These are phyloP conservation scores for Calonectria hongkongensis DNA, from an alignment of 2,329 filamentous ascomycete genomes.

Conservation along the genomic window DNA sequence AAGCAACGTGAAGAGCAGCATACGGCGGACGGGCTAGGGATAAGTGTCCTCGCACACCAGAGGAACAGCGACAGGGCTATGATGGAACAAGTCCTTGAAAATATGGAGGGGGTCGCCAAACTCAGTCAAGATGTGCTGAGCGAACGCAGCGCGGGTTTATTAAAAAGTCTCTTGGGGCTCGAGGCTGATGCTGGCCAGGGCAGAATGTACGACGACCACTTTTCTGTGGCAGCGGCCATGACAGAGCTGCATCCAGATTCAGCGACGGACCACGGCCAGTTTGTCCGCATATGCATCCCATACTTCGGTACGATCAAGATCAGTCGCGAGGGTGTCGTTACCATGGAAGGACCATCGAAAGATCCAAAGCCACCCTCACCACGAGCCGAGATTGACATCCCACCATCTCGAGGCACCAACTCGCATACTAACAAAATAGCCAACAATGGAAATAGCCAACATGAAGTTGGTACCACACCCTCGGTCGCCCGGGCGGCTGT, in stretches of 20 bases:
- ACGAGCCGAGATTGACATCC: neutral
- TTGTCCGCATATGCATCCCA: slow-evolving; percentile 26
- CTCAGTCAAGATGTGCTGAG: slow-evolving; percentile 19
- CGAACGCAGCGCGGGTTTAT: slow-evolving; percentile 12
- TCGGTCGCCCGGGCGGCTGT: no score
- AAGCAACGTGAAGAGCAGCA: neutral
- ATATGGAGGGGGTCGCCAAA: slow-evolving; percentile 17
- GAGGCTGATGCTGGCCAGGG: slow-evolving; percentile 14
- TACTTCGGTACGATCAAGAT: slow-evolving; percentile 37
- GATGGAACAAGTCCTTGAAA: slow-evolving; percentile 47
- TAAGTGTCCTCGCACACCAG: slow-evolving; percentile 15
- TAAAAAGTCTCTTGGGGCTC: slow-evolving; percentile 16
- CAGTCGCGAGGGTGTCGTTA: slow-evolving; percentile 20
- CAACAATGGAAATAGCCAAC: no score
- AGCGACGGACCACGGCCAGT: slow-evolving; percentile 47
- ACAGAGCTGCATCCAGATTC: slow-evolving; percentile 53
- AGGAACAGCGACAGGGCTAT: slow-evolving; percentile 31
- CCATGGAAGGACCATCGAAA: slow-evolving; percentile 6
- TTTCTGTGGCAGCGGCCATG: slow-evolving; percentile 52
- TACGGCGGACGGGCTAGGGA: neutral
- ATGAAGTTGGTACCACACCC: no score
- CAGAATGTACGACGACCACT: slow-evolving; percentile 6
- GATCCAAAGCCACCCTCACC: neutral
- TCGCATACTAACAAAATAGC: no score
- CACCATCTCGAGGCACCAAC: neutral